Conservation (phyloP, 164 flowering plant species). For the Nymphaea thermarum region DNA sequence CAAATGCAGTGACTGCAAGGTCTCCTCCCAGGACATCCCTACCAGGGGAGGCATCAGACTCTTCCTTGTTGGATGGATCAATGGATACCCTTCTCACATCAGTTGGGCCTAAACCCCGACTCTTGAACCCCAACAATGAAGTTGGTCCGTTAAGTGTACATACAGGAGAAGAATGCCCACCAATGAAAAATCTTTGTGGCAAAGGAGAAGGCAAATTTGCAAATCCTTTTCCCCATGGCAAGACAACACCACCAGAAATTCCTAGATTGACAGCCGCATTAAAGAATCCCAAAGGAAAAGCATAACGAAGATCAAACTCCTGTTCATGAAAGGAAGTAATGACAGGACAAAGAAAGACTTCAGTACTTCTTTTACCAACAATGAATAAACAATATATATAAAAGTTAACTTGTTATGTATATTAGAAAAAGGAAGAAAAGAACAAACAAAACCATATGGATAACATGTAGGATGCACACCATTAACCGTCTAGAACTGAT, state of each 20-base stretch:
- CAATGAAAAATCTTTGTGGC: constrained; percentile 78
- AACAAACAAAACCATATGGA: too few relatives aligned
- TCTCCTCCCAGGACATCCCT: constrained; percentile 82
- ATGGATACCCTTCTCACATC: constrained; percentile 43
- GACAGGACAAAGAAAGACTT: too few relatives aligned
- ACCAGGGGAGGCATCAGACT: constrained; percentile 22
- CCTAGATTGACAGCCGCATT: constrained; percentile 79
- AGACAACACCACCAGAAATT: constrained; percentile 51
- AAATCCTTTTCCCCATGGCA: constrained; percentile 80
- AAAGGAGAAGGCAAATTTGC: constrained; percentile 41
- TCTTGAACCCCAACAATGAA: constrained; percentile 62
- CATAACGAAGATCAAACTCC: constrained; percentile 87
- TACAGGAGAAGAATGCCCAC: constrained; percentile 77
- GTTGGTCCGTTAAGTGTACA: constrained; percentile 69
- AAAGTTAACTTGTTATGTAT: too few relatives aligned
- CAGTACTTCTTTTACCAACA: too few relatives aligned
- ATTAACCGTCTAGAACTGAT: too few relatives aligned
- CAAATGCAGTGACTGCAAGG: constrained; percentile 77
- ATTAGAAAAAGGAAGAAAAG: too few relatives aligned
- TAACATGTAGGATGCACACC: too few relatives aligned
- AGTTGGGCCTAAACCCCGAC: constrained; percentile 73
- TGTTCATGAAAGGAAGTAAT: constrained; percentile 17
- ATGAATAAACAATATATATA: too few relatives aligned
- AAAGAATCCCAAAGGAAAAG: constrained; percentile 71
- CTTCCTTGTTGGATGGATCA: constrained; percentile 25